Percentiles rank a stretch among this genome's conserved stretches.
phyloP scores from a whole-genome alignment of 208 protist genomes.

The Crithidia sp. region DNA sequence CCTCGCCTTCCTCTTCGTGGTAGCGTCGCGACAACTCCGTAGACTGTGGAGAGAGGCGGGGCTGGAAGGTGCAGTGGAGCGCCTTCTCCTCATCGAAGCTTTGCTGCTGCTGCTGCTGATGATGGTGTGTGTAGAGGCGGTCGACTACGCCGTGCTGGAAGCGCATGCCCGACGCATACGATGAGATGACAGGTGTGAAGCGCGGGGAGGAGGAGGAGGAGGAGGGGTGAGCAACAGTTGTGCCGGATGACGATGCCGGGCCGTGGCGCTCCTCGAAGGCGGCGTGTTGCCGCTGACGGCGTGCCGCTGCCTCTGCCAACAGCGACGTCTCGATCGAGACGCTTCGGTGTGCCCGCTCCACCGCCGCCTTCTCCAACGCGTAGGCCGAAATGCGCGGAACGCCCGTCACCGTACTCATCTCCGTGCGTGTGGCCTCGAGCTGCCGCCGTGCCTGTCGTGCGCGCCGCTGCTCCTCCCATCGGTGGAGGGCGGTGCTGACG shows the following conservation, averaged over 20 bases:
- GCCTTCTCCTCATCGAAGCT: slow-evolving; percentile 41
- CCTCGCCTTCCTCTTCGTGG: slow-evolving; percentile 43
- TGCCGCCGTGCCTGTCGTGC: slow-evolving; percentile 34
- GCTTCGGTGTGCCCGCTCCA: slow-evolving; percentile 19
- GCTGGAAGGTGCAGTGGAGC: slow-evolving; percentile 63
- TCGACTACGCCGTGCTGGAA: slow-evolving; percentile 54
- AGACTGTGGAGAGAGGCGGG: slow-evolving; percentile 49
- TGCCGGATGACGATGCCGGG: background rate
- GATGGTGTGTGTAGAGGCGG: slow-evolving; percentile 52
- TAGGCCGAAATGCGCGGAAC: slow-evolving; percentile 62
- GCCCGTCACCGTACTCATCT: slow-evolving; percentile 38
- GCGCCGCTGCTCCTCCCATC: slow-evolving; percentile 55
- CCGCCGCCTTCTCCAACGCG: slow-evolving; percentile 44
- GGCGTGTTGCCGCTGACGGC: slow-evolving; percentile 58
- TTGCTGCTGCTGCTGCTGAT: background rate
- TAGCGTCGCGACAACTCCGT: slow-evolving; percentile 42
- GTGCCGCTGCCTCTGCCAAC: slow-evolving; percentile 51
- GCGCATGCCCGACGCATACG: slow-evolving; percentile 45
- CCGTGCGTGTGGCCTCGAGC: slow-evolving; percentile 36
- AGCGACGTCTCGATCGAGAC: slow-evolving; percentile 64
- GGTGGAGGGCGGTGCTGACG: slow-evolving; percentile 22
- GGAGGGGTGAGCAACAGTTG: background rate
- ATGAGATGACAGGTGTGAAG: slow-evolving; percentile 54
- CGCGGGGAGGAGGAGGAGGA: background rate
- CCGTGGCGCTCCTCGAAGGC: slow-evolving; percentile 40